These are phyloP conservation scores for Leccinum subgranulosum DNA, from an alignment of 768 basidiomycete species.

Conservation along the genomic window DNA sequence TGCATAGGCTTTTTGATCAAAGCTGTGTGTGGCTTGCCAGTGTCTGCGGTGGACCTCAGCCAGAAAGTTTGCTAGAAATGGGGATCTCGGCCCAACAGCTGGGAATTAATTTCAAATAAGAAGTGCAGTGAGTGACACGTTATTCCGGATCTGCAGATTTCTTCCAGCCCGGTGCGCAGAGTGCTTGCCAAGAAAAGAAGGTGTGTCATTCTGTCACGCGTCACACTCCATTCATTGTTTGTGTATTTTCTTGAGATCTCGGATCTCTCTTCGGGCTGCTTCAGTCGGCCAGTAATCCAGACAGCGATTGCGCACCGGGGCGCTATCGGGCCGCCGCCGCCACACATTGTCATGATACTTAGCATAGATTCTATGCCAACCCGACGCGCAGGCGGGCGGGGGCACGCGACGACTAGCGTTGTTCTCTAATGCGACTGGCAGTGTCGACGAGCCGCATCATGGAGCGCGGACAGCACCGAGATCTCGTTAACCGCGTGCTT, in stretches of 20 bases:
- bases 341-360: neutral
- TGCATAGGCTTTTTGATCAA: slow-evolving; percentile 21
- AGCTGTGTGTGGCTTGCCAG: slow-evolving; percentile 1
- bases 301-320: neutral
- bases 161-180: slow-evolving; percentile 11
- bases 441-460: neutral
- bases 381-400: neutral
- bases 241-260: slow-evolving; percentile 12
- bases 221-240: slow-evolving; percentile 14
- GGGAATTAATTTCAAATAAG: slow-evolving; percentile 30
- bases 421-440: neutral
- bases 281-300: neutral
- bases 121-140: slow-evolving; percentile 25
- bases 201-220: slow-evolving; percentile 14
- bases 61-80: slow-evolving; percentile 3
- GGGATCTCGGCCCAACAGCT: slow-evolving; percentile 7
- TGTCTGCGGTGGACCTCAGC: neutral
- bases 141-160: slow-evolving; percentile 34
- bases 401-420: neutral
- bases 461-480: slow-evolving; percentile 4
- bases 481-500: slow-evolving; percentile 11
- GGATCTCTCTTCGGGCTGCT: slow-evolving; percentile 8
- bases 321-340: slow-evolving; percentile 1
- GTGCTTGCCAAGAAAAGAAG: slow-evolving; percentile 10
- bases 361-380: slow-evolving; percentile 10